Base-by-base conservation (phyloP, 352 stramenopile genomes). In the Saprolegnia diclina region DNA sequence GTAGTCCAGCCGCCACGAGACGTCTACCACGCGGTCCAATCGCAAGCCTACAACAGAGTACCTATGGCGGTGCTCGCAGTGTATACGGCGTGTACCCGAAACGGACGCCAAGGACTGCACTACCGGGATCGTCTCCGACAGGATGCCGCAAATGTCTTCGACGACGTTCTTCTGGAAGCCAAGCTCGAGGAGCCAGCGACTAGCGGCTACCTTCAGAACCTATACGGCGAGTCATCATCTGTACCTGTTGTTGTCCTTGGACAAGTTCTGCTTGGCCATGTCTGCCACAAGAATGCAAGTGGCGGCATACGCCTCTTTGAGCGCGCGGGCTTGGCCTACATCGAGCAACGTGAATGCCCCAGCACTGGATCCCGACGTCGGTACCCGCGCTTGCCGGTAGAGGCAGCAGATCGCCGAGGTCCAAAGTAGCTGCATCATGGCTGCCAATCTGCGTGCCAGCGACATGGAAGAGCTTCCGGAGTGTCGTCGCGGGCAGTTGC, bases 1-100 rank as follows among this genome's bases (percentile, higher is more conserved):
- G 59, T 91, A 88, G 76, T 92, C 84, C 35, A 92, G 65, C 35
- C 82, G 77, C 84, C 84, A 92, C 10, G 74, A 76, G 1, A 90
- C 77, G 50, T 89, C 80, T 37, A 92, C 82, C 18, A 92, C 76
- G 5, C 89, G 76, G n/a, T 82, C 77, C 37, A 89, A 85, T 73
- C 90, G 81, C 70, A 89, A 87, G 59, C 74, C 83, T 92, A 52
- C 18, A 1, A 19, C 14, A 6, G 5, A 35, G 19, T 50, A 54
- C 57, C 14, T 14, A 32, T 35, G 19, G 19, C 19, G 13, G 18
- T 5, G 40, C 22, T 10, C 14, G 11, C 42, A n/a, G 10, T 10
- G 10, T 52, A 3, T 5, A 29, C 22, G 3, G 52, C 26, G 14
- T 38, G 22, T 32, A 66, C 57, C 57, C 22, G 57, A 66, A 7